Evolutionary conservation across 2,329 filamentous ascomycete genomes (phyloP), one percentile per base, ranked within the genome.

Genomic region (Lachnellula willkommii): DNA sequence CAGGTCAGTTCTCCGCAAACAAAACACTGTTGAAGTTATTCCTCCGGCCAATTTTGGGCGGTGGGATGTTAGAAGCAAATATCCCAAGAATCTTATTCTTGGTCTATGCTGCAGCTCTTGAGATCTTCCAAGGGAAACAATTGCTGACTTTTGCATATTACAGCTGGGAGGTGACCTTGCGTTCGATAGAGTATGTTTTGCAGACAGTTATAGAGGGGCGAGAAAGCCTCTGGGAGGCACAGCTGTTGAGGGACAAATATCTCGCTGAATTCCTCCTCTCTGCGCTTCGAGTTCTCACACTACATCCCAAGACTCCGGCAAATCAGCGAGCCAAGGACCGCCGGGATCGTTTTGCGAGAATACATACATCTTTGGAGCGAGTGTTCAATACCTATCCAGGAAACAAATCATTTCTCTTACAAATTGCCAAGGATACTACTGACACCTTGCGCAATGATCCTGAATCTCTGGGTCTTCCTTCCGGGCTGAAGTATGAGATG

Each of bases 361-460:
- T 75, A 36, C 71, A 74, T 56, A 63, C 69, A 9, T 64, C 68
- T 4, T 56, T 75, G 14, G 72, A 74, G 47, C 68, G 67, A 35
- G 59, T 75, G 12, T 72, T 71, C 50, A 72, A 74, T 58, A 72
- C 68, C 53, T 74, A 74, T 58, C 69, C 72, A 3, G 70, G 68
- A 1, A 64, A 68, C 6, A 71, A 71, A 56, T 72, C 71, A 1
- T 73, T 74, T 52, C 63, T 73, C 20, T 65, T 75, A n/a, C 59
- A 67, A 28, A 64, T 72, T 9, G 73, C 71, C 58, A 72, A 68
- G 57, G 72, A 74, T 49, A 62, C 73, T 4, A 70, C 72, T 1
- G 64, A 66, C 35, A 64, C 65, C 12, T 64, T 75, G 37, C 68
- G 71, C 26, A 63, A 57, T 6, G 70, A 75, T 12, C 71, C 71